Evolutionary conservation across 306 rosid species (phyloP), one percentile per base, ranked within the genome.

Genomic region (Castanopsis chinensis): DNA sequence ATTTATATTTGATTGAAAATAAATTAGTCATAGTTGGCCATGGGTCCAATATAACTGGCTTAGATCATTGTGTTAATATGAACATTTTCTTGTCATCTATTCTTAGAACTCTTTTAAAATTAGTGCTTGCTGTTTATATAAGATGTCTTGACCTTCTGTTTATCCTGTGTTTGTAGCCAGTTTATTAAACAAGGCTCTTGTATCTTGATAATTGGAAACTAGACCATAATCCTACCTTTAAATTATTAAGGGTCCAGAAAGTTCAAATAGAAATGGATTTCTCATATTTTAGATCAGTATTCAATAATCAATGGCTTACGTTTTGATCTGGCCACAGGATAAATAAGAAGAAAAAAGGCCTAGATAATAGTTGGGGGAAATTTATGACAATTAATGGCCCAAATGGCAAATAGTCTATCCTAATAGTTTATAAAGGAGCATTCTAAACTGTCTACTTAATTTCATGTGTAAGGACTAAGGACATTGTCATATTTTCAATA

Each of bases 101-200:
- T 75, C 78, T 78, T 54, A 69, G 61, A 37, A 70, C 58, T 45
- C 53, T 8, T 74, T 37, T 45, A 54, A 65, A 70, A 27, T 27
- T 37, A 55, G 30, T 76, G 68, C 58, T 55, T 69, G 30, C 60
- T 41, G 32, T 78, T 68, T 56, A 6, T 67, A 65, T 73, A 7
- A 35, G 13, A 18, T 59, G 65, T 41, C 61, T 54, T 11, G 1
- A 49, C 53, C 53, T 49, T 49, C 53, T 49, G 53, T 49, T 49
- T 10, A 12, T 49, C 15, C 15, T 49, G 15, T 49, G 53, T 49
- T 49, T 49, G 53, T 49, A 13, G 53, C 53, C 53, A 49, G 53
- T 49, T 49, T 49, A 49, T 49, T 49, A 49, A 13, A 49, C 53
- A 49, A 49, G 4, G 17, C 4, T 12, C 17, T 12, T 49, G 14